A percentile compares a stretch with the other conserved stretches of the same genome.
Conservation (phyloP, 2,329 filamentous ascomycete species). For the Fusarium sp. region DNA sequence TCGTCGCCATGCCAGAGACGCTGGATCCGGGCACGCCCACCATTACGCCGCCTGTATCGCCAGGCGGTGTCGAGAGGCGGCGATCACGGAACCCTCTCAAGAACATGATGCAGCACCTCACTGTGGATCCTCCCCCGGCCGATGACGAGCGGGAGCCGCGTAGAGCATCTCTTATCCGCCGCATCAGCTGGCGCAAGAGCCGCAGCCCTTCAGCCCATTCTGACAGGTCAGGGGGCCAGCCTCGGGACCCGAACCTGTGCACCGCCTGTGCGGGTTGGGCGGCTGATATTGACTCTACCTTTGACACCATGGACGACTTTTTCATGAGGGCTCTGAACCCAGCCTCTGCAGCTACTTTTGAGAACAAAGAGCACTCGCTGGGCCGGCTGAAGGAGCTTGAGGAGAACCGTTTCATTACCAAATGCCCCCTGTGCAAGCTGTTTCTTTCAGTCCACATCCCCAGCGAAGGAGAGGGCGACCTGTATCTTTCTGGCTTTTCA, state of each 20-base stretch:
- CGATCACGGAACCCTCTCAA: constrained; percentile 55
- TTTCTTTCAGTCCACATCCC: constrained; percentile 54
- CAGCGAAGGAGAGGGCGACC: constrained; percentile 50
- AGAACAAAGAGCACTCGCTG: constrained; percentile 52
- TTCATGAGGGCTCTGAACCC: constrained; percentile 51
- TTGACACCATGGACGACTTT: constrained; percentile 52
- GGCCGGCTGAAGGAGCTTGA: constrained; percentile 49
- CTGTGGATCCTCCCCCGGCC: constrained; percentile 52
- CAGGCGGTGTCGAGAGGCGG: constrained; percentile 49
- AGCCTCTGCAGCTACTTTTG: constrained; percentile 51
- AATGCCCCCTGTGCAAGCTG: constrained; percentile 55
- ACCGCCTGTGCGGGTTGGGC: constrained; percentile 52
- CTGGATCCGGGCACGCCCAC: constrained; percentile 47
- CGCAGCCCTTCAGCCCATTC: constrained; percentile 56
- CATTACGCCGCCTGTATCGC: constrained; percentile 41
- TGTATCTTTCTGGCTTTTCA: constrained; percentile 54
- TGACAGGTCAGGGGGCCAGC: constrained; percentile 47
- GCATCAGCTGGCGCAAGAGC: constrained; percentile 55
- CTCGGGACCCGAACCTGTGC: constrained; percentile 53
- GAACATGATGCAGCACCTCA: constrained; percentile 58
- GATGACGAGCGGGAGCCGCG: constrained; percentile 48
- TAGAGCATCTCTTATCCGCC: constrained; percentile 54
- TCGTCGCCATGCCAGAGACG: constrained; percentile 50
- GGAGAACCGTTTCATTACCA: constrained; percentile 53
- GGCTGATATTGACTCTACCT: constrained; percentile 52